A percentile compares a stretch with the other conserved stretches of the same genome.
Evolutionary conservation across 1,139 yeast genomes (phyloP).

Genomic region (Candida tropicalis): DNA sequence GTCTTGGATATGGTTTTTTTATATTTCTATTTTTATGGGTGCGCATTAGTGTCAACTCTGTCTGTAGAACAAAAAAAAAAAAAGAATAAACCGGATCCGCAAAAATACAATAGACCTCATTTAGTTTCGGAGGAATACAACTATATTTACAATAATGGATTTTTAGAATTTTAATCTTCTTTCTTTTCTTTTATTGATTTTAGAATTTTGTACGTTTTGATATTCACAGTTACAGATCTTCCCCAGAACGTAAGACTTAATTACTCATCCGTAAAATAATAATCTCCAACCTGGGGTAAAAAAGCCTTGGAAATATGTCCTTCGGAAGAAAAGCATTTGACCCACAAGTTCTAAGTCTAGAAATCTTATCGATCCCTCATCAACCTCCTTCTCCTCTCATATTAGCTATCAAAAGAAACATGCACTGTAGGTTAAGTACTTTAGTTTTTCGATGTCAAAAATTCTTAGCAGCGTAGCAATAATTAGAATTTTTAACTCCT

Average conservation of each 20-base stretch:
- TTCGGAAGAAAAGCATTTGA: constrained; percentile 1
- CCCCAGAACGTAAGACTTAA: constrained; percentile 1
- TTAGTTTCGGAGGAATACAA: constrained; percentile 3
- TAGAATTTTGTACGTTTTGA: not conserved
- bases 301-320: not conserved
- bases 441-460: too few relatives aligned
- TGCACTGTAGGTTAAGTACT: too few relatives aligned
- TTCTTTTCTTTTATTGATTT: not conserved
- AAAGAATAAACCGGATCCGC: not conserved
- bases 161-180: not conserved
- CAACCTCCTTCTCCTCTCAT: too few relatives aligned
- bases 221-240: not conserved
- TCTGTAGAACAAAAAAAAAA: too few relatives aligned
- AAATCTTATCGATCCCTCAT: too few relatives aligned
- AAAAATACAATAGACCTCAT: not conserved
- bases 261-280: not conserved
- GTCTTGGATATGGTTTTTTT: too few relatives aligned
- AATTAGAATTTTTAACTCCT: too few relatives aligned
- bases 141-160: not conserved
- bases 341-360: too few relatives aligned
- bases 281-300: not conserved
- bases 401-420: too few relatives aligned
- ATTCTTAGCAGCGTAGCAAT: too few relatives aligned
- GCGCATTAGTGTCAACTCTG: not conserved
- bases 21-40: not conserved